Evolutionary conservation across 371 early-diverging fungal genomes (phyloP), one percentile per base, ranked within the genome.

Genomic region (Fennellomyces sp.): DNA sequence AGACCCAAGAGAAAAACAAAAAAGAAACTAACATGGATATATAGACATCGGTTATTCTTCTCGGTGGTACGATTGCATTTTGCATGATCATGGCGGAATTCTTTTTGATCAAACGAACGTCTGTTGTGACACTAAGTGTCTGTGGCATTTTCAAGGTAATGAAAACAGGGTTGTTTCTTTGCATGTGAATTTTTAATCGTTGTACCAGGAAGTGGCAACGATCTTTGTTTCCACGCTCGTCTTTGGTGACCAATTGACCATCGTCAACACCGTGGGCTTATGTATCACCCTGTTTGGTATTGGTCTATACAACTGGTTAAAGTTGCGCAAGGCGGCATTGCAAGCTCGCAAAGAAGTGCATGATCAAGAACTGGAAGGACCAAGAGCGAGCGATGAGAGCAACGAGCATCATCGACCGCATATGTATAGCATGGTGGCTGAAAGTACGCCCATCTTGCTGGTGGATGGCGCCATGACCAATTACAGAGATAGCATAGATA

Each of bases 71-170:
- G 35, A 57, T 94, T 39, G 96, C 97, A 3, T 96, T 96, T 67
- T 79, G 82, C 21, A 94, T 97, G 95, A 89, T 94, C 8, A 78
- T 91, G 47, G 81, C 91, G 3, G 97, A 97, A 69, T 97, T 90
- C 73, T 78, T 87, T 52, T 70, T 96, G 45, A 95, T 97, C 61
- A 82, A 90, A 56, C 84, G 85, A 35, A 96, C 96, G 0, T 92
- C 92, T 0, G 94, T 92, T 0, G 87, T 97, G 1, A 94, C 97
- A 0, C 71, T 97, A 31, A 93, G 94, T 39, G 90, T 97, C 1
- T 93, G 93, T 28, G 97, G 97, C 39, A 96, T 96, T 57, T 84
- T 91, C 60, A 96, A 96, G 68, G 88, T 68, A 68, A 60, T 39
- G 49, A 49, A 58, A 23, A 33, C 6, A 31, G 31, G 33, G 25